These are phyloP conservation scores for Hypoxylon lenormandii DNA, from an alignment of 495 filamentous ascomycete species.

Conservation along the genomic window DNA sequence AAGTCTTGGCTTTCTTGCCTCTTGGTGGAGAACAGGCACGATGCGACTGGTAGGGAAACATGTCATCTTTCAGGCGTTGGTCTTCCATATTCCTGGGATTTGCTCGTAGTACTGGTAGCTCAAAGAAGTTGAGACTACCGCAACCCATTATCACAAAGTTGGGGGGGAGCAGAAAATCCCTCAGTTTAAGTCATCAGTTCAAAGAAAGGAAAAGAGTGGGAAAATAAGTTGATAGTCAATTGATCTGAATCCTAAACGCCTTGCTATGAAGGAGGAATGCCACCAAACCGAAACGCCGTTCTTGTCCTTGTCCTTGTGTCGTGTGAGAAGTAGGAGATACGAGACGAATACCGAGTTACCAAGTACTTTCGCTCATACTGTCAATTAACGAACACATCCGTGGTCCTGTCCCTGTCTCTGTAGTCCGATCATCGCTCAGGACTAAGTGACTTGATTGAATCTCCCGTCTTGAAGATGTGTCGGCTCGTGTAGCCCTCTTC, in stretches of 20 bases:
- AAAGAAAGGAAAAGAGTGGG: not conserved
- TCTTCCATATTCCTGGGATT: no score
- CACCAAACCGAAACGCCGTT: not conserved
- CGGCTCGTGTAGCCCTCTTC: slow-evolving; percentile 75
- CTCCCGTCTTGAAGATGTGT: slow-evolving; percentile 65
- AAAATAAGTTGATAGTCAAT: not conserved
- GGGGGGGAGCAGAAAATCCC: not conserved
- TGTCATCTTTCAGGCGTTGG: no score
- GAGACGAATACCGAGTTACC: not conserved
- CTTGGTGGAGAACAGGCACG: no score
- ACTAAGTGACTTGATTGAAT: not conserved
- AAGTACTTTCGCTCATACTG: not conserved
- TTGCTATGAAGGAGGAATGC: slow-evolving; percentile 25
- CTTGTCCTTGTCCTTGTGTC: not conserved
- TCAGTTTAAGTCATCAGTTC: not conserved
- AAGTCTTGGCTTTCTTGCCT: no score
- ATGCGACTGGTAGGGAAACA: no score
- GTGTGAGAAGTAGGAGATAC: not conserved
- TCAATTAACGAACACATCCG: not conserved
- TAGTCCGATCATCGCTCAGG: not conserved
- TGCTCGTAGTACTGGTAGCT: no score
- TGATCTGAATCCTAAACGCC: slow-evolving; percentile 14
- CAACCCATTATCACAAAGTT: no score
- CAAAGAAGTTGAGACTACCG: no score
- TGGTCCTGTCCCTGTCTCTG: not conserved